These are phyloP conservation scores for Tetradesmus lagerheimii DNA, from an alignment of 139 green algal species.

Conservation along the genomic window DNA sequence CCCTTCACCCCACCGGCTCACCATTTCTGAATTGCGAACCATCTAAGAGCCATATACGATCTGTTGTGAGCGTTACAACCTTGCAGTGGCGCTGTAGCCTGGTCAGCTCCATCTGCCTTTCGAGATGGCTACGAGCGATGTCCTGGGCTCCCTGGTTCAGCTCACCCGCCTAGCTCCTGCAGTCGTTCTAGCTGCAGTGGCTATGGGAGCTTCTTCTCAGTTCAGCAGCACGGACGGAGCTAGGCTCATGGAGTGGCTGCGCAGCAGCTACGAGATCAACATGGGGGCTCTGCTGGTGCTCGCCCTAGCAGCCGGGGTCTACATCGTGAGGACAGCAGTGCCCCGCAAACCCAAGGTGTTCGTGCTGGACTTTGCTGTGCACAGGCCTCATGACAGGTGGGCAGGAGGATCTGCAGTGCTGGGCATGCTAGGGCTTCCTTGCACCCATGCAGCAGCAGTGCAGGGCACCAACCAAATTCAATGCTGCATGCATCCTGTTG, in stretches of 20 bases:
- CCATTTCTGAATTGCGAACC: not conserved
- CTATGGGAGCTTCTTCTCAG: not conserved
- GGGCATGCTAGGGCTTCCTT: not conserved
- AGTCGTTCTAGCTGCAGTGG: not conserved
- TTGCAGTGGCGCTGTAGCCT: not conserved
- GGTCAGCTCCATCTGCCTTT: not conserved
- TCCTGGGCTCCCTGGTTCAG: not conserved
- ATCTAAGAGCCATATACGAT: not conserved
- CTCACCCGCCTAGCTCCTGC: not conserved
- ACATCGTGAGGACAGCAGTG: not conserved
- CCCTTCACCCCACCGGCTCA: not conserved
- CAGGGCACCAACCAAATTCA: not conserved
- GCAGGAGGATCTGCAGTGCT: not conserved
- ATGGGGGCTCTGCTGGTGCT: not conserved
- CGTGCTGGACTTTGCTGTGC: constrained; percentile 90
- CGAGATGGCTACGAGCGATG: not conserved
- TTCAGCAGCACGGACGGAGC: not conserved
- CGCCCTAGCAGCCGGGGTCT: not conserved
- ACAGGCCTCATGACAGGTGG: constrained; percentile 74
- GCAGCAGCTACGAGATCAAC: not conserved
- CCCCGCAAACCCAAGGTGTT: constrained; percentile 76
- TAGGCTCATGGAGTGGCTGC: constrained; percentile 2
- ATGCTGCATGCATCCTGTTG: not conserved
- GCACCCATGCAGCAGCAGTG: not conserved
- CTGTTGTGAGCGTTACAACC: not conserved